Evolutionary conservation across 2,329 filamentous ascomycete species (phyloP), one percentile per base, ranked within the genome.

Genomic region (Fusarium odoratissimum): DNA sequence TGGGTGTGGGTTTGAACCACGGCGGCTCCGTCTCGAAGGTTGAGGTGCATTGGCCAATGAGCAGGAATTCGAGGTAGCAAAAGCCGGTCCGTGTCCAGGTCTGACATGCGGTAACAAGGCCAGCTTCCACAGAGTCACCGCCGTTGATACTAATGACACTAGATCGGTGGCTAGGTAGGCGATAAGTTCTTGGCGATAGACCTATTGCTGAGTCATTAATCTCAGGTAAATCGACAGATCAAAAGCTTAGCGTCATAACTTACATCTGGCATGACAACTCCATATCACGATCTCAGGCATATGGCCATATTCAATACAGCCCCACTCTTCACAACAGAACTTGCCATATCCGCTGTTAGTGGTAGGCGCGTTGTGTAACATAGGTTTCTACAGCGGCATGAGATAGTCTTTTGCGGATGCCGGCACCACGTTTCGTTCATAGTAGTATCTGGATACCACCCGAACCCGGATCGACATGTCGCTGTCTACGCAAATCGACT

Each of bases 51-150:
- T 48, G 37, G 38, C 63, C 57, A 75, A 66, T 64, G 58, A 42
- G 58, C 48, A 64, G 55, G 45, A 54, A 51, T 46, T 52, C 35
- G 37, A 59, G 33, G n/a, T 35, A 59, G 64, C 52, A 60, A 67
- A 71, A 69, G 51, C 67, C 60, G 71, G 60, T 58, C 57, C 62
- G 67, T 75, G 59, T 57, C 72, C 67, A 72, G 61, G 63, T 45
- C 56, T 58, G 72, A 67, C 72, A 64, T 49, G 31, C 44, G 46
- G 45, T 33, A 52, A 51, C 58, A 67, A 70, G 71, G 64, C 52
- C 58, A 61, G 57, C 58, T 44, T 56, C 38, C 38, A 55, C 41
- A 58, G 67, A 67, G 58, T 28, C 44, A 51, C 64, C 51, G 49
- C 51, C 59, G 59, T 65, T 58, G 64, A 56, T 57, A 45, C 58